These are phyloP conservation scores for Letharia columbiana DNA, from an alignment of 495 filamentous ascomycete genomes.

Conservation along the genomic window DNA sequence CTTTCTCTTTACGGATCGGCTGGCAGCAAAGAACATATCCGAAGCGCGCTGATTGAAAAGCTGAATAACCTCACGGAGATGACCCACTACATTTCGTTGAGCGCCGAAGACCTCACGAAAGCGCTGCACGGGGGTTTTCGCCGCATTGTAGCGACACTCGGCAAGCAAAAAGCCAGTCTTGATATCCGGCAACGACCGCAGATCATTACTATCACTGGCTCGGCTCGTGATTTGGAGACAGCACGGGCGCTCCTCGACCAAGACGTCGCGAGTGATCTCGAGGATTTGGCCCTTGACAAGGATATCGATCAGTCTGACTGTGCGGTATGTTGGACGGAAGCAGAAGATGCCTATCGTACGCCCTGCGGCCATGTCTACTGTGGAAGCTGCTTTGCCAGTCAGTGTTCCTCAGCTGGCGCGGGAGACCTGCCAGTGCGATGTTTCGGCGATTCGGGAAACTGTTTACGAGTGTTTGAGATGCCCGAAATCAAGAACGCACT, in stretches of 20 bases:
- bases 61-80: not conserved
- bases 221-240: not conserved
- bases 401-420: constrained; percentile 28
- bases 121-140: constrained; percentile 16
- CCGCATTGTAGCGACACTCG: constrained; percentile 14
- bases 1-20: constrained; percentile 29
- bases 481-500: constrained; percentile 33
- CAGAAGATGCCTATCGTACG: constrained; percentile 33
- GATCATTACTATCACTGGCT: constrained; percentile 8
- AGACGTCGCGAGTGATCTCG: not conserved
- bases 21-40: constrained; percentile 18
- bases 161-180: constrained; percentile 8
- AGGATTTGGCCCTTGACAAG: not conserved
- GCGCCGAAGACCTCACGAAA: constrained; percentile 9
- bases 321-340: constrained; percentile 35
- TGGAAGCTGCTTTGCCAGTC: constrained; percentile 34
- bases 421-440: constrained; percentile 28
- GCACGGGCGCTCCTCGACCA: not conserved
- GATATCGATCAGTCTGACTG: constrained; percentile 25
- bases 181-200: not conserved
- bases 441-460: constrained; percentile 26
- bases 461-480: constrained; percentile 27
- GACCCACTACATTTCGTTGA: constrained; percentile 8
- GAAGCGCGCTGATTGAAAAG: constrained; percentile 7
- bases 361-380: constrained; percentile 40